A percentile compares a stretch with the other conserved stretches of the same genome.
Conservation (phyloP, 2,329 filamentous ascomycete species). For the Talaromyces sp. region DNA sequence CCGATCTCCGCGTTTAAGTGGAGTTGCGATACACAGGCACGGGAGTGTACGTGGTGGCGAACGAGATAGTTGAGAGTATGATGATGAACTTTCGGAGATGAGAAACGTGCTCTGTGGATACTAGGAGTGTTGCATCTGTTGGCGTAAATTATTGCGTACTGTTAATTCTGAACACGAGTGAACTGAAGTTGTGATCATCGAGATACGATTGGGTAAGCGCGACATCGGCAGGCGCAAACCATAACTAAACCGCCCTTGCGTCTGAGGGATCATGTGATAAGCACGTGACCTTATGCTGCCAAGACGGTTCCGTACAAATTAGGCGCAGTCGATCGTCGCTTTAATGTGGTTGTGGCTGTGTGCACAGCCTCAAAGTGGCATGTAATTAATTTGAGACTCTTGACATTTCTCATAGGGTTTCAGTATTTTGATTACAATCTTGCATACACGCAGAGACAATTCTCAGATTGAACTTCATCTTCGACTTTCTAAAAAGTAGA, state of each 20-base stretch:
- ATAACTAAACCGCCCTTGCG: not conserved
- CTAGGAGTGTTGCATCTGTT: not conserved
- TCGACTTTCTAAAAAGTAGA: not conserved
- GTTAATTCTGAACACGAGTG: slow-evolving; percentile 5
- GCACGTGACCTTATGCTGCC: not conserved
- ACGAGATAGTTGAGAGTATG: slow-evolving; percentile 1
- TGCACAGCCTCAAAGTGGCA: slow-evolving; percentile 10
- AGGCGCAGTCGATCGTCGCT: not conserved
- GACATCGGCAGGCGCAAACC: slow-evolving; percentile 15
- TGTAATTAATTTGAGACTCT: not conserved
- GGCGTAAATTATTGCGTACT: not conserved
- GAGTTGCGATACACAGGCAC: slow-evolving; percentile 12
- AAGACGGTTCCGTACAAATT: not conserved
- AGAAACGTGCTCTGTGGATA: not conserved
- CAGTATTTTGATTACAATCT: slow-evolving; percentile 5
- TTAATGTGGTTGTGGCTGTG: slow-evolving; percentile 13
- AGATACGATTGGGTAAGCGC: slow-evolving; percentile 16
- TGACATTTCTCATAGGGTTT: not conserved
- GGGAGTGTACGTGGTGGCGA: not conserved
- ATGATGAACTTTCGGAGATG: not conserved
- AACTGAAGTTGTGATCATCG: not conserved
- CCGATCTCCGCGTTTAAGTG: slow-evolving; percentile 16
- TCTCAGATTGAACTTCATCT: not conserved
- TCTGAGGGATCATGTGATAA: not conserved
- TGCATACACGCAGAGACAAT: not conserved